Evolutionary conservation across 1,139 yeast species (phyloP).

Genomic region (Yamadazyma blattariae): DNA sequence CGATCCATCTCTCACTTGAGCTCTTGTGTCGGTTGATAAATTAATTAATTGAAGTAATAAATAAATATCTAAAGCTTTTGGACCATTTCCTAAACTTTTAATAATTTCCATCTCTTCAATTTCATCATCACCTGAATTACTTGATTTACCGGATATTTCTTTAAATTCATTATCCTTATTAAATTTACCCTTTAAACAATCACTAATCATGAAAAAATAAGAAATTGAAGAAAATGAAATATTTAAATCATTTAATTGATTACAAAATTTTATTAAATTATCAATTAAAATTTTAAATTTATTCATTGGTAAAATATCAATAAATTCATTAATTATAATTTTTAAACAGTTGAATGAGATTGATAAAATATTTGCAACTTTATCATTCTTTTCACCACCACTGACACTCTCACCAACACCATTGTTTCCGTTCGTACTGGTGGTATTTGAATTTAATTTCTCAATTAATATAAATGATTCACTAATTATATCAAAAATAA

Average conservation of each 20-base stretch:
- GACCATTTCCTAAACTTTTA: constrained; percentile 13
- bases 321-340: constrained; percentile 78
- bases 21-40: constrained; percentile 61
- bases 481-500: constrained; percentile 65
- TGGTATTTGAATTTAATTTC: constrained; percentile 7
- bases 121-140: constrained; percentile 8
- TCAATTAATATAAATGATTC: constrained; percentile 52
- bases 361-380: constrained; percentile 47
- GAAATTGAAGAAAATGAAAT: constrained; percentile 89
- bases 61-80: constrained; percentile 56
- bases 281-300: constrained; percentile 66
- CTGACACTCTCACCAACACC: too few relatives aligned
- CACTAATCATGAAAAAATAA: constrained; percentile 89
- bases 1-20: constrained; percentile 86
- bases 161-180: background rate
- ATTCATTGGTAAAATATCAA: constrained; percentile 62
- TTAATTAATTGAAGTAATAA: constrained; percentile 59
- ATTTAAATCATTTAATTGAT: constrained; percentile 71
- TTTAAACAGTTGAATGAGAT: constrained; percentile 79
- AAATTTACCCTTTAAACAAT: constrained; percentile 49
- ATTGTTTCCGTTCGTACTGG: too few relatives aligned
- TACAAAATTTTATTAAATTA: constrained; percentile 67
- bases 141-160: background rate
- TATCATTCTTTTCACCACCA: constrained; percentile 35
- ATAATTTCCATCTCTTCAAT: constrained; percentile 7